Evolutionary conservation across 768 basidiomycete species (phyloP).

Genomic region (Rhizopogon vinicolor): DNA sequence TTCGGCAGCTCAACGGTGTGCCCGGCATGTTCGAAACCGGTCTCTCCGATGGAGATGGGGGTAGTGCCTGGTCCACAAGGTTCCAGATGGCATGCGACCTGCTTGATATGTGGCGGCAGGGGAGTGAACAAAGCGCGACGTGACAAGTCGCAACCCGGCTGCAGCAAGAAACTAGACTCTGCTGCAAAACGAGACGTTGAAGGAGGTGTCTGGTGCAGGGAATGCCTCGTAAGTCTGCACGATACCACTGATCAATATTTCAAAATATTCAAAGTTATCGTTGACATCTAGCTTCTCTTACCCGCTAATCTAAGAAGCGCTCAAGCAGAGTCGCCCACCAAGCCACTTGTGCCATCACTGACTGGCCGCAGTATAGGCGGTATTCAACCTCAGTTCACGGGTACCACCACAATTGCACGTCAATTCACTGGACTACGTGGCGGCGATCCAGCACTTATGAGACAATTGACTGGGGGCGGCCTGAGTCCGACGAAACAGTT

Average conservation of each 20-base stretch:
- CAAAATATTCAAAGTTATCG: constrained; percentile 6
- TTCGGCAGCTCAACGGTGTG: constrained; percentile 46
- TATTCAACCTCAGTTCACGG: constrained; percentile 56
- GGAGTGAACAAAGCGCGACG: constrained; percentile 35
- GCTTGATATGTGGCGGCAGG: constrained; percentile 80
- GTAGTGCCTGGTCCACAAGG: constrained; percentile 84
- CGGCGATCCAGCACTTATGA: constrained; percentile 31
- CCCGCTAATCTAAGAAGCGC: constrained; percentile 42
- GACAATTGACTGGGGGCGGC: constrained; percentile 66
- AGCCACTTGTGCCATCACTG: constrained; percentile 41
- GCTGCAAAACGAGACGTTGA: constrained; percentile 70
- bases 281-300: constrained; percentile 46
- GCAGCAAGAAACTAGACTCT: constrained; percentile 80
- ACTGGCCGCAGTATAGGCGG: constrained; percentile 32
- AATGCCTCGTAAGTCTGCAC: constrained; percentile 60
- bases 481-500: constrained; percentile 71
- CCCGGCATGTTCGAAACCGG: constrained; percentile 69
- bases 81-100: constrained; percentile 73
- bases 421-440: constrained; percentile 66
- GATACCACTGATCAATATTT: not conserved
- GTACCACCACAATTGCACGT: constrained; percentile 66
- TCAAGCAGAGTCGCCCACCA: constrained; percentile 48
- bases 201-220: constrained; percentile 78
- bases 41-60: constrained; percentile 81
- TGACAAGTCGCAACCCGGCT: constrained; percentile 63